A percentile compares a stretch with the other conserved stretches of the same genome.
Conservation (phyloP, 768 basidiomycete species). For the Lactarius hatsudake region DNA sequence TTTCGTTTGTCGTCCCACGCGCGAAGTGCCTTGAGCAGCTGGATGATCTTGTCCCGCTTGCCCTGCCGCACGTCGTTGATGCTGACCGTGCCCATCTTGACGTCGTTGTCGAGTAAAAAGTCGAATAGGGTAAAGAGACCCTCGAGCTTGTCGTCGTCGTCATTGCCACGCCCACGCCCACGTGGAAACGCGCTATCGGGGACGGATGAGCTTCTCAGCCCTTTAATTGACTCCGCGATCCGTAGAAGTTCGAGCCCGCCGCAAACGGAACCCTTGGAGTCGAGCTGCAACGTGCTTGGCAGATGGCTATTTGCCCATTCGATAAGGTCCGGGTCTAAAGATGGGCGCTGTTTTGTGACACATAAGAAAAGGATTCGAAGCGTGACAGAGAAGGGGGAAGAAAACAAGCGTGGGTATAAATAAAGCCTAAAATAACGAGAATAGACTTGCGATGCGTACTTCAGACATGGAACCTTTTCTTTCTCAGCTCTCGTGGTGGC, state of each 20-base stretch:
- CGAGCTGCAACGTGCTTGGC: slow-evolving; percentile 58
- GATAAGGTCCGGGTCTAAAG: slow-evolving; percentile 55
- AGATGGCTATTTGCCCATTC: slow-evolving; percentile 90
- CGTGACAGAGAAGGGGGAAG: neutral
- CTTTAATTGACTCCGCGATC: slow-evolving; percentile 78
- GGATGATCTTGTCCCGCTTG: slow-evolving; percentile 75
- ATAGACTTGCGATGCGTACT: slow-evolving; percentile 13
- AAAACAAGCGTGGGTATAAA: slow-evolving; percentile 15
- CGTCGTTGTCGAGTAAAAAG: slow-evolving; percentile 87
- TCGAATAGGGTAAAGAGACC: slow-evolving; percentile 90
- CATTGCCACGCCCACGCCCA: slow-evolving; percentile 33
- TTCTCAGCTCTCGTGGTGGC: slow-evolving; percentile 63
- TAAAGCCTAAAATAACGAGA: neutral
- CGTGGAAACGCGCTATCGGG: slow-evolving; percentile 76
- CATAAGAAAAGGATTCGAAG: slow-evolving; percentile 17
- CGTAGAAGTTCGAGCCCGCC: slow-evolving; percentile 80
- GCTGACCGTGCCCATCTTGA: slow-evolving; percentile 87
- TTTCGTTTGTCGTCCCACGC: slow-evolving; percentile 76
- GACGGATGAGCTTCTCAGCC: slow-evolving; percentile 64
- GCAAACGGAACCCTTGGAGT: slow-evolving; percentile 46
- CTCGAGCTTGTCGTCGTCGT: slow-evolving; percentile 74
- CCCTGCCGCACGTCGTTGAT: slow-evolving; percentile 91
- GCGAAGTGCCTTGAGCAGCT: slow-evolving; percentile 74
- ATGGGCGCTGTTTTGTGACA: slow-evolving; percentile 21
- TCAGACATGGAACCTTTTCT: slow-evolving; percentile 35